A percentile compares a stretch with the other conserved stretches of the same genome.
These are phyloP conservation scores for Aspergillus sp. DNA, from an alignment of 2,329 filamentous ascomycete genomes.

Conservation along the genomic window DNA sequence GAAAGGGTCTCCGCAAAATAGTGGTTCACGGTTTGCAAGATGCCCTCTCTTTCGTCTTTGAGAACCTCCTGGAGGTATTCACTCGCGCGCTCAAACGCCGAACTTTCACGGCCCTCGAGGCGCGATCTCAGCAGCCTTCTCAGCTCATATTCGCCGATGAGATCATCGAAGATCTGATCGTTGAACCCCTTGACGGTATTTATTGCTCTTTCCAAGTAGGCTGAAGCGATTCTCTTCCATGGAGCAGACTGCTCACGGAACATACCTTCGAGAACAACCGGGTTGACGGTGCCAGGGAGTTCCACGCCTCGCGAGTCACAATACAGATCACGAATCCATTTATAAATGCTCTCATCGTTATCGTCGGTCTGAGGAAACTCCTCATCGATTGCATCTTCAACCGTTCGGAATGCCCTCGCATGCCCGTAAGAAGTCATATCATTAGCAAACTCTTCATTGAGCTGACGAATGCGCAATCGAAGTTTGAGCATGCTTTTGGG, in stretches of 20 bases:
- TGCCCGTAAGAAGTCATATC: not conserved
- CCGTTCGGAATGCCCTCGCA: not conserved
- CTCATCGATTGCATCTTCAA: too few species aligned
- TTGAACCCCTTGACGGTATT: not conserved
- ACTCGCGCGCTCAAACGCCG: not conserved
- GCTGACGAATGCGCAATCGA: not conserved
- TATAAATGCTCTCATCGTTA: not conserved
- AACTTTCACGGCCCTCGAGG: not conserved
- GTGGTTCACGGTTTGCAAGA: slow-evolving; percentile 52
- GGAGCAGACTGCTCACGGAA: not conserved
- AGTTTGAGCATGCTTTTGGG: not conserved
- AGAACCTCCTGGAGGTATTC: slow-evolving; percentile 38
- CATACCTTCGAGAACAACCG: not conserved
- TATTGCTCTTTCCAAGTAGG: not conserved
- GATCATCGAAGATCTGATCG: not conserved
- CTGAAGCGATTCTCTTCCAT: not conserved
- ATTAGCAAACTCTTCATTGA: not conserved
- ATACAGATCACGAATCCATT: not conserved
- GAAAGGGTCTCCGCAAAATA: slow-evolving; percentile 49
- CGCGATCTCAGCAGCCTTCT: not conserved
- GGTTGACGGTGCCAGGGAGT: not conserved
- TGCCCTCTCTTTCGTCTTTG: slow-evolving; percentile 47
- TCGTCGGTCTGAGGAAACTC: too few species aligned
- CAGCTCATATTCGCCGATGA: not conserved
- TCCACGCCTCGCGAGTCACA: not conserved